Conservation (phyloP, 305 asterid species). For the Striga hermonthica region DNA sequence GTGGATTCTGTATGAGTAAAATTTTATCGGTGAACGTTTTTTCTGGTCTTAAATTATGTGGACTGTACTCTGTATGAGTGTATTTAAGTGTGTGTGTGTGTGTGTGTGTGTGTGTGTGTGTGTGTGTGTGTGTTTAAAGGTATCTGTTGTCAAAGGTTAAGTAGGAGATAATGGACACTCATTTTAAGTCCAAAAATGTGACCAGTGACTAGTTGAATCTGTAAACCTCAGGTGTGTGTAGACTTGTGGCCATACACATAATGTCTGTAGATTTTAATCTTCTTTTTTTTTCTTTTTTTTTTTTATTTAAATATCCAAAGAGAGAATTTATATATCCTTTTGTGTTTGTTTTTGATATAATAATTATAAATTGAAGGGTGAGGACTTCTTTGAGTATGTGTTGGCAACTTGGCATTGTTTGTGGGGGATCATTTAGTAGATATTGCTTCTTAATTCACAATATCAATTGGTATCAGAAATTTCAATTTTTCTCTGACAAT, state of each 20-base stretch:
- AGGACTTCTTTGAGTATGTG: too few relatives aligned
- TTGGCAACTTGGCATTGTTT: too few relatives aligned
- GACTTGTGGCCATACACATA: conserved; percentile 31
- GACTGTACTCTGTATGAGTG: conserved; percentile 34
- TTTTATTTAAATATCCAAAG: not conserved
- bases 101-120: too few relatives aligned
- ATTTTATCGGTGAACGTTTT: conserved; percentile 26
- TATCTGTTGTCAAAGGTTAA: conserved; percentile 30
- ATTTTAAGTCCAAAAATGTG: conserved; percentile 14
- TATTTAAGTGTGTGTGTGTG: too few relatives aligned
- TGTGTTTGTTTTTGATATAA: too few relatives aligned
- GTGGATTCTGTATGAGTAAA: conserved; percentile 59
- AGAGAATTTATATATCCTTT: not conserved
- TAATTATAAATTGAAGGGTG: too few relatives aligned
- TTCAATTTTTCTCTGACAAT: too few relatives aligned
- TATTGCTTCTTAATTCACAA: too few relatives aligned
- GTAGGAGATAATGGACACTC: conserved; percentile 28
- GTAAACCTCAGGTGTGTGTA: conserved; percentile 35
- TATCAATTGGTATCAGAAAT: too few relatives aligned
- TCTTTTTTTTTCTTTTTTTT: conserved; percentile 24
- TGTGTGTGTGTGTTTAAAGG: conserved; percentile 30
- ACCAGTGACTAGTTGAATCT: conserved; percentile 28
- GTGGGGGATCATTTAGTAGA: too few relatives aligned
- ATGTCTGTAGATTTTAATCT: conserved; percentile 40
- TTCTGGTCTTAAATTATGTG: conserved; percentile 31